These are phyloP conservation scores for Benincasa hispida DNA, from an alignment of 306 rosid species.

Conservation along the genomic window DNA sequence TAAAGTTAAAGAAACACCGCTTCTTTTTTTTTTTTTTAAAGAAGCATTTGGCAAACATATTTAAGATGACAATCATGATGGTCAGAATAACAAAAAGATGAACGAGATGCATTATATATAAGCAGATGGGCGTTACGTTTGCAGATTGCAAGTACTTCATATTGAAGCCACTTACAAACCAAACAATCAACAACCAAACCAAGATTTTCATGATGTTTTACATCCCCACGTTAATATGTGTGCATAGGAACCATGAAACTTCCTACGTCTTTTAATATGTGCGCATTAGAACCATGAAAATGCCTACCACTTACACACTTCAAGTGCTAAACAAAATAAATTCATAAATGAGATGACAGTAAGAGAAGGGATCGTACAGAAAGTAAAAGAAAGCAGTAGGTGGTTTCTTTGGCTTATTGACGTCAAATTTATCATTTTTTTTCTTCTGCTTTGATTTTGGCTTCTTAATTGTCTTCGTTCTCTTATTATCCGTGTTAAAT, in stretches of 20 bases:
- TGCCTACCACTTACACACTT: not conserved
- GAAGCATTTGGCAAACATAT: not conserved
- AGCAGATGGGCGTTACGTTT: not conserved
- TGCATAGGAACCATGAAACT: not conserved
- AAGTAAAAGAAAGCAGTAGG: slow-evolving; percentile 97
- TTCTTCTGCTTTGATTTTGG: slow-evolving; percentile 48
- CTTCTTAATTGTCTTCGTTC: slow-evolving; percentile 22
- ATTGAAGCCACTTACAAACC: not conserved
- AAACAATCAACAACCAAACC: not conserved
- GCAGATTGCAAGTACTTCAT: not conserved
- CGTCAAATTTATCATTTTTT: slow-evolving; percentile 41
- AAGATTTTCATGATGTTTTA: not conserved
- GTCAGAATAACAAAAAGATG: not conserved
- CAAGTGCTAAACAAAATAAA: not conserved
- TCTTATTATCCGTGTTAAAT: slow-evolving; percentile 19
- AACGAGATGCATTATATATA: not conserved
- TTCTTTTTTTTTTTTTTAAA: no score
- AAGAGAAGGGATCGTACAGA: slow-evolving; percentile 34
- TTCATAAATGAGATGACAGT: not conserved
- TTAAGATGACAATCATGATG: not conserved
- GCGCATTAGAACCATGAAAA: not conserved
- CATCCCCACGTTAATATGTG: not conserved
- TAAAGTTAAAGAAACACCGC: not conserved
- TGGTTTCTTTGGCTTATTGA: slow-evolving; percentile 89
- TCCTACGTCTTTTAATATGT: not conserved